Percentiles rank a stretch among this genome's conserved stretches.
Conservation (phyloP, 495 filamentous ascomycete species). For the Tuber indicum region DNA sequence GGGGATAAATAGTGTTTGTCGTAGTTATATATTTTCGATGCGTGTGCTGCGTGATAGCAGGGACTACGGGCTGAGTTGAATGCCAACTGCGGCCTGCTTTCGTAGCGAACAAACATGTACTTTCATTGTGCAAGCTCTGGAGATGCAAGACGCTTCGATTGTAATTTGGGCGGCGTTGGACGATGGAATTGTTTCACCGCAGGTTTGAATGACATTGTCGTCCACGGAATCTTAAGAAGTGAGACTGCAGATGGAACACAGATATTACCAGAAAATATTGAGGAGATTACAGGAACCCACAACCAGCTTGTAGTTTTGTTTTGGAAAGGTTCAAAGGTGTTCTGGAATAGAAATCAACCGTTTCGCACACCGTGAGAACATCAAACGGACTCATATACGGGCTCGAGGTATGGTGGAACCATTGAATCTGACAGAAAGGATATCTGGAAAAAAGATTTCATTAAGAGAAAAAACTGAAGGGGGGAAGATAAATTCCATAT, state of each 20-base stretch:
- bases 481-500: neutral
- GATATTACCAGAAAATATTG: rapidly evolving
- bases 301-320: rapidly evolving
- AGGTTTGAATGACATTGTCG: neutral
- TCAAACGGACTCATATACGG: neutral
- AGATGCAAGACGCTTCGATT: rapidly evolving
- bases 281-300: neutral
- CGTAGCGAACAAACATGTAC: neutral
- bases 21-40: neutral
- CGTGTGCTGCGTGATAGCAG: neutral
- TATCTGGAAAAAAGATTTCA: neutral
- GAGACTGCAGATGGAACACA: neutral
- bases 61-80: too few species aligned
- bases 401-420: neutral
- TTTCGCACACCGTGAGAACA: neutral
- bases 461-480: neutral
- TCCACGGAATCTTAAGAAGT: neutral
- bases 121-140: neutral
- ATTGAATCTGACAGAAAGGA: neutral
- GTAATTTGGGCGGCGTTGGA: rapidly evolving
- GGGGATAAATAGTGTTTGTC: neutral
- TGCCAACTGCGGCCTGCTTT: neutral
- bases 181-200: neutral
- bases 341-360: neutral
- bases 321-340: neutral